Percentiles rank a stretch among this genome's conserved stretches.
Conservation (phyloP, 805 yeast species). For the Candida argentea region DNA sequence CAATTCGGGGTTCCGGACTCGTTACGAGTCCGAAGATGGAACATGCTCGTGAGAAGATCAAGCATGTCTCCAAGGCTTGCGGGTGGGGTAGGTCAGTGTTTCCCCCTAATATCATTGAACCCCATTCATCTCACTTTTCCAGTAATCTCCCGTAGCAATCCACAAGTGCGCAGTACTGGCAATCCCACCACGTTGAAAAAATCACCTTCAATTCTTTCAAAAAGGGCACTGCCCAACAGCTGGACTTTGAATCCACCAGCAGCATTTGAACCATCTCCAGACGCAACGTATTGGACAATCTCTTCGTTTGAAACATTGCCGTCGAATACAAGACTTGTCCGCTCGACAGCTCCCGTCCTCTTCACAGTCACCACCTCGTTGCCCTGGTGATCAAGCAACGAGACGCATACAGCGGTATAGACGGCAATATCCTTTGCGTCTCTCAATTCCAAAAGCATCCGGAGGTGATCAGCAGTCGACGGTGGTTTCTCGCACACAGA, state of each 20-base stretch:
- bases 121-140: no score
- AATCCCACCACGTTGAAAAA: slow-evolving; percentile 81
- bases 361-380: slow-evolving; percentile 8
- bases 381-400: no score
- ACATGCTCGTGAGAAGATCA: no score
- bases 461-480: slow-evolving; percentile 14
- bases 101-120: no score
- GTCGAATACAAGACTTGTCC: slow-evolving; percentile 37
- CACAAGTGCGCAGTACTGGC: slow-evolving; percentile 54
- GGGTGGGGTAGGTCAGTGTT: no score
- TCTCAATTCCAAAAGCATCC: slow-evolving; percentile 18
- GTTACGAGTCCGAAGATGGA: no score
- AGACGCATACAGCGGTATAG: no score
- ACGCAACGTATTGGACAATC: slow-evolving; percentile 49
- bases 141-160: slow-evolving; percentile 29
- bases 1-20: no score
- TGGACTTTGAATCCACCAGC: slow-evolving; percentile 94
- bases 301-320: slow-evolving; percentile 43
- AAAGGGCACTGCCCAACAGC: slow-evolving; percentile 56
- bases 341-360: slow-evolving; percentile 10
- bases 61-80: no score
- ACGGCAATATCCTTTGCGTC: no score
- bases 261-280: slow-evolving; percentile 68
- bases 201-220: slow-evolving; percentile 65
- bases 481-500: slow-evolving; percentile 71